Base-by-base conservation (phyloP, 2,329 filamentous ascomycete genomes). In the Colletotrichum sp. region DNA sequence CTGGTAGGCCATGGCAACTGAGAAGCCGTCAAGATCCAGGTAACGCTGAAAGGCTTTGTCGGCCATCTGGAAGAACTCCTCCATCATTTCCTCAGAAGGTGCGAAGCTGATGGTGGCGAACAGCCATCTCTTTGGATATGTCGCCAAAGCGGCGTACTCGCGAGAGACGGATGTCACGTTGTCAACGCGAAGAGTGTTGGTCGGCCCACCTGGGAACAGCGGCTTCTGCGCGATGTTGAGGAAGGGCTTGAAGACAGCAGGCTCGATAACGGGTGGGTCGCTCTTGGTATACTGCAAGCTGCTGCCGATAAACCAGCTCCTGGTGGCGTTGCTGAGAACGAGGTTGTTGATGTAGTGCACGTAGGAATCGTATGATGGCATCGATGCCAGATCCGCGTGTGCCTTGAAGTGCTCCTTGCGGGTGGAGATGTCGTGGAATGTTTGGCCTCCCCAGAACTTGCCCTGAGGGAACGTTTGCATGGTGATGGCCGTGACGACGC, bases 401-500 rank as follows among this genome's bases (percentile, higher is more conserved):
- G 70, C 70, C 32, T 48, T 68, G n/a, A 72, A 72, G 26, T 72
- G 70, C 26, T 68, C 34, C 6, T 60, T 68, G 8, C 70, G 52
- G 7, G 70, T 72, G 0, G 70, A 68, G 18, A 72, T 72, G n/a
- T 72, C 70, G 36, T 73, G 66, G 18, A 68, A 73, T 1, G 71
- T 73, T 1, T 69, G 71, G 6, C 71, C 71, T 6, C 71, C 71
- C 71, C 71, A 73, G 22, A 73, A 69, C 28, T 39, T 26, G 36
- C 71, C 71, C 15, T 72, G 70, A 3, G 18, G 6, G 12, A 72
- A 72, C 0, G 71, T 63, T 1, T 63, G 26, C 73, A 67, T 72
- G 5, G 63, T 68, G 15, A 75, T 68, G 2, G 68, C 24, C 0
- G 85, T 81, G 2, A 83, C 80, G 68, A 85, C 80, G 63, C 86